phyloP scores from a whole-genome alignment of 2,329 filamentous ascomycete species.

The Parastagonospora nodorum region DNA sequence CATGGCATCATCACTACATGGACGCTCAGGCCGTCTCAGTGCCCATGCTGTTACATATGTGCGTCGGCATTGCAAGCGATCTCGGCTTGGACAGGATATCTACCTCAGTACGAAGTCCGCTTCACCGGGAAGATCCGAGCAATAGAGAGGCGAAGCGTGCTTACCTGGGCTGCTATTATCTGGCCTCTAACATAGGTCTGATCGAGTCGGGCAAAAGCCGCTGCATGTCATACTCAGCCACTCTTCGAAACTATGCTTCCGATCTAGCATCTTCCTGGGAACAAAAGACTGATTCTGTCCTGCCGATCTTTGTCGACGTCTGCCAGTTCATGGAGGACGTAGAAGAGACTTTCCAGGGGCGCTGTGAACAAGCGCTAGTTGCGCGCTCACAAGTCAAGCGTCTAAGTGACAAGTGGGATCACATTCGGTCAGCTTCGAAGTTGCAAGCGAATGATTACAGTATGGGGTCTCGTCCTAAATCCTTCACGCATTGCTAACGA shows the following conservation, averaged over 20 bases:
- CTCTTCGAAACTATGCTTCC: conserved; percentile 36
- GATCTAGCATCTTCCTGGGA: conserved; percentile 40
- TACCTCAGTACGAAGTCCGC: conserved; percentile 18
- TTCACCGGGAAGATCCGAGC: conserved; percentile 25
- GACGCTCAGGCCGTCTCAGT: conserved; percentile 41
- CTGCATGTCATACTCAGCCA: conserved; percentile 32
- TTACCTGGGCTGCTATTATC: conserved; percentile 43
- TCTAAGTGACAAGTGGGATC: conserved; percentile 41
- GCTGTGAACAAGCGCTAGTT: conserved; percentile 35
- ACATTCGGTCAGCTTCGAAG: conserved; percentile 33
- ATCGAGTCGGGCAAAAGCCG: conserved; percentile 31
- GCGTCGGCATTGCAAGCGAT: conserved; percentile 39
- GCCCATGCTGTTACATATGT: conserved; percentile 41
- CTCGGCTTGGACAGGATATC: conserved; percentile 36
- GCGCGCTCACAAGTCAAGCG: conserved; percentile 40
- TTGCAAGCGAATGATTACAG: conserved; percentile 38
- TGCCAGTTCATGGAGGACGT: conserved; percentile 45
- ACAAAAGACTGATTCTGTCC: conserved; percentile 33
- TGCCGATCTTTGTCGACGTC: conserved; percentile 37
- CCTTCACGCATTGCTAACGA: conserved; percentile 12
- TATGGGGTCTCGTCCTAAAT: conserved; percentile 12
- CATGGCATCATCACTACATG: conserved; percentile 47
- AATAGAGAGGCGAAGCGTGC: conserved; percentile 41
- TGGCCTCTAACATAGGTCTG: conserved; percentile 34
- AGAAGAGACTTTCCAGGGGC: conserved; percentile 37